Evolutionary conservation across 305 asterid genomes (phyloP), one percentile per base, ranked within the genome.

Genomic region (Fraxinus nigra): DNA sequence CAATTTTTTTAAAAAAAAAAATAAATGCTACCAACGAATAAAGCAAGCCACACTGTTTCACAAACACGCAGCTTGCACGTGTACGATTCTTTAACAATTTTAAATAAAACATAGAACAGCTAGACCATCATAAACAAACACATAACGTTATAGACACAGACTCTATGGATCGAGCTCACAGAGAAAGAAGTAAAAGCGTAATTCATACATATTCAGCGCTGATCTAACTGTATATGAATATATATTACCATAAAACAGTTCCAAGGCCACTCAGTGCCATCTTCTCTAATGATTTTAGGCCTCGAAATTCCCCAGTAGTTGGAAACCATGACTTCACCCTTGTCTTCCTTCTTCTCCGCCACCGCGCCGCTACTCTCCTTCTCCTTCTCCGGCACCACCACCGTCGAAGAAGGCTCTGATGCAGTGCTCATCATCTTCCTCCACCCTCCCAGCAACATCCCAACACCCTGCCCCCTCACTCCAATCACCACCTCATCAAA

Each of bases 181-280:
- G 32, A 22, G 16, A 22, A 61, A 61, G 70, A 18, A 22, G 5
- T 7, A 22, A 61, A 2, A 22, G 32, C 14, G 13, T 20, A 61
- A 20, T 54, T 16, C 63, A 8, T 22, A 61, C 32, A 61, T 61
- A 61, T 61, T 61, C 70, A 40, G 9, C 33, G 37, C 11, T 3
- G 18, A n/a, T 32, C 26, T 72, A 8, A 40, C 46, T 33, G 24
- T 11, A 37, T 24, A 26, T 1, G 33, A 20, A 7, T 76, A 16
- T 54, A 7, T 11, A 35, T 85, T 93, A 95, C 99, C 99, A 92
- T 95, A 90, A 95, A 95, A 79, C 98, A 93, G 88, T 95, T 93
- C 99, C 99, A 95, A 54, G 98, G 98, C 99, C 99, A 94, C 67
- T 91, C 95, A 7, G 98, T 87, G 48, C 99, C 99, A 79, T 95